Percentiles rank a stretch among this genome's conserved stretches.
Conservation (phyloP, 1,284 basidiomycete species). For the Apiotrichum siamense region DNA sequence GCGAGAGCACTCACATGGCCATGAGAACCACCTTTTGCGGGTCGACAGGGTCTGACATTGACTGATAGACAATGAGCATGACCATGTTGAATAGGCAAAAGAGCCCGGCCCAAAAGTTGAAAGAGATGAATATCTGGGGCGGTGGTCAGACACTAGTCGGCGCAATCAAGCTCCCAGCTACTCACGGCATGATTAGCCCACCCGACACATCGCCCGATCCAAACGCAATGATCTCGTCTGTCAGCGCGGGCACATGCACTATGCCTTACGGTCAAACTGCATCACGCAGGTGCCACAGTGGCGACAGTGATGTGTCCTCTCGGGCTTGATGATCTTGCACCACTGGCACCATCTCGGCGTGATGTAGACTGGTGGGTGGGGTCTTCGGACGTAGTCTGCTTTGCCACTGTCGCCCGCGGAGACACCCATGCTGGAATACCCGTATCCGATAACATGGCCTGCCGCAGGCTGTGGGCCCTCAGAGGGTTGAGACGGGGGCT, state of each 20-base stretch:
- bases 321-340: constrained; percentile 44
- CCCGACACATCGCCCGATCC: constrained; percentile 46
- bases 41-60: constrained; percentile 22
- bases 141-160: not conserved
- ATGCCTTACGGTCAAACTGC: constrained; percentile 33
- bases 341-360: constrained; percentile 37
- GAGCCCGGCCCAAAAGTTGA: constrained; percentile 39
- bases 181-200: constrained; percentile 45
- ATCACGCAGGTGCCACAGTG: constrained; percentile 46
- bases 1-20: constrained; percentile 28
- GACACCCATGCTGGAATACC: too few species aligned
- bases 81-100: constrained; percentile 35
- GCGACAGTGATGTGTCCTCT: constrained; percentile 45
- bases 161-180: not conserved
- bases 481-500: too few species aligned
- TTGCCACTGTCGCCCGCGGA: too few species aligned
- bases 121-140: constrained; percentile 41
- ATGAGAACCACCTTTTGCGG: constrained; percentile 40
- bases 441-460: too few species aligned
- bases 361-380: constrained; percentile 21
- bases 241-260: not conserved
- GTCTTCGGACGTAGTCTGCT: constrained; percentile 26
- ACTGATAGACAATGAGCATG: constrained; percentile 25
- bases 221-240: constrained; percentile 37
- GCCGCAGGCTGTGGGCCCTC: too few species aligned